These are phyloP conservation scores for Neospora caninum DNA, from an alignment of 169 alveolate genomes.

Conservation along the genomic window DNA sequence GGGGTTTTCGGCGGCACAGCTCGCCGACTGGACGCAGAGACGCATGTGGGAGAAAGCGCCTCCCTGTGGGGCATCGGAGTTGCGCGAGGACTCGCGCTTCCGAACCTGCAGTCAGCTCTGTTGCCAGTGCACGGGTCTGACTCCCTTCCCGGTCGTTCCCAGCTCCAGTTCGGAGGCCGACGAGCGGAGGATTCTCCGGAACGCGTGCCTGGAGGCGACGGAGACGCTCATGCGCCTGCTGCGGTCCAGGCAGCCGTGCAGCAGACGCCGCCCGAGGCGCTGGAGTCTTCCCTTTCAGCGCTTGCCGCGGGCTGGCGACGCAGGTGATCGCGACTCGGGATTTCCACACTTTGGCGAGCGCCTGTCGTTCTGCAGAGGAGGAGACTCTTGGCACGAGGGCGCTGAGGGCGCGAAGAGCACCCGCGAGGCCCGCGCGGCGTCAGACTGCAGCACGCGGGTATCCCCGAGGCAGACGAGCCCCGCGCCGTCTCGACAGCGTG, in stretches of 20 bases:
- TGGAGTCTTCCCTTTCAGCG: conserved; percentile 19
- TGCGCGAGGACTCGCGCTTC: background rate
- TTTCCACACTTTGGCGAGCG: background rate
- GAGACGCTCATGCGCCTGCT: conserved; percentile 44
- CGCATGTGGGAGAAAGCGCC: conserved; percentile 23
- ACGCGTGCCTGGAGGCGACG: conserved; percentile 61
- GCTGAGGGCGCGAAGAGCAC: background rate
- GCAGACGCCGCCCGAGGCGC: background rate
- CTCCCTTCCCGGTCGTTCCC: conserved; percentile 37
- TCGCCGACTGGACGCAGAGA: background rate
- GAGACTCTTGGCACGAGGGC: too few relatives aligned
- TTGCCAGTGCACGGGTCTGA: conserved; percentile 64
- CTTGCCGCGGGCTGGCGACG: background rate
- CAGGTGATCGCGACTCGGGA: background rate
- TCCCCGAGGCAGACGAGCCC: background rate
- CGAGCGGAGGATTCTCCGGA: conserved; percentile 20
- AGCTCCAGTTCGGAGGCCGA: background rate
- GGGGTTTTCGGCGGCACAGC: background rate
- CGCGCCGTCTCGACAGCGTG: too few relatives aligned
- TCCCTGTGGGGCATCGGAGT: background rate
- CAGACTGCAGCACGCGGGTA: background rate
- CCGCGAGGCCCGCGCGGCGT: background rate
- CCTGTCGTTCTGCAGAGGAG: background rate
- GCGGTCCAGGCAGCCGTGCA: conserved; percentile 30
- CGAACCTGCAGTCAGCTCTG: conserved; percentile 46